Evolutionary conservation across 129 eudicot species (phyloP), one percentile per base, ranked within the genome.

Genomic region (Chrysanthemum lavandulifolium): DNA sequence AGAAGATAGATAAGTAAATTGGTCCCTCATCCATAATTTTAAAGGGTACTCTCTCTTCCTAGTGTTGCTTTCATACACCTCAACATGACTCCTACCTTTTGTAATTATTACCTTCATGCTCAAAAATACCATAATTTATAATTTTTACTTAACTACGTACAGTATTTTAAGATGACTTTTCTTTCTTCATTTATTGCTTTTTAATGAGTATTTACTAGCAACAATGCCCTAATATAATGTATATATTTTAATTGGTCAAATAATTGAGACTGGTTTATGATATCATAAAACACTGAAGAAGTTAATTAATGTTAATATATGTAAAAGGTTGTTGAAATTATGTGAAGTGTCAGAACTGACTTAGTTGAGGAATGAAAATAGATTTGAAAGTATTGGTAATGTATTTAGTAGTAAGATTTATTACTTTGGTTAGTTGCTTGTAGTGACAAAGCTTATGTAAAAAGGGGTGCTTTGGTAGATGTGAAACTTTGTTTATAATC

Each of bases 1-100:
- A 70, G 82, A 78, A 78, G 77, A 70, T 68, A 76, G 80, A 76
- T 52, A 33, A 77, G 80, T 31, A 62, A 50, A 40, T 54, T 78
- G 82, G 82, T 78, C 82, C 82, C 82, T 78, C 82, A 36, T 78
- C 71, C 72, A 78, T 71, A 78, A 78, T 71, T 71, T 72, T 63
- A 63, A 72, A 78, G 82, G 76, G 82, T 78, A 78, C 82, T 71
- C 71, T 71, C 67, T 62, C 76, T 78, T 54, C 72, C 77, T 63
- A 78, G 52, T 54, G 82, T 78, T 71, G 82, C 77, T 78, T 71
- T 78, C 82, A 71, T 78, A 78, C 82, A 78, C 53, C 82, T 78
- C 82, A 78, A 78, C 77, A 78, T 78, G 77, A 78, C 77, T 45
- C 72, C 76, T 66, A 51, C 52, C 51, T 71, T 71, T 78, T 70